Conservation (phyloP, 495 filamentous ascomycete species). For the Penicillium cosmopolitanum region DNA sequence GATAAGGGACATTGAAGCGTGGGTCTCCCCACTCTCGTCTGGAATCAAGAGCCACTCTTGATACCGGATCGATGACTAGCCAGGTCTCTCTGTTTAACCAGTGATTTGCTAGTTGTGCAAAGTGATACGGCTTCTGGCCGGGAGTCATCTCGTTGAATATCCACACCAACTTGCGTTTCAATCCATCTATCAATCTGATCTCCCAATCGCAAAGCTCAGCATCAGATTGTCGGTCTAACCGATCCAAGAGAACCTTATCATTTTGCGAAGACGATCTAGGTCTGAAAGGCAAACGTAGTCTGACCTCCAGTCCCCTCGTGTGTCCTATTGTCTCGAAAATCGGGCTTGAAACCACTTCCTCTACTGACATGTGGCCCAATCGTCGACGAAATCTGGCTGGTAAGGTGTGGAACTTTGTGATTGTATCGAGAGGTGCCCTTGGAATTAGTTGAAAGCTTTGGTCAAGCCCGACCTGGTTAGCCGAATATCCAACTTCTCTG, state of each 20-base stretch:
- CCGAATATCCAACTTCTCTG: background rate
- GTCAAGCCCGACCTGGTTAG: background rate
- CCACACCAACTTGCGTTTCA: slow-evolving; percentile 47
- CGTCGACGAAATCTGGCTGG: background rate
- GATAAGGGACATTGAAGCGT: slow-evolving; percentile 40
- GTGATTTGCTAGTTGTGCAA: slow-evolving; percentile 47
- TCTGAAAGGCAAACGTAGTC: background rate
- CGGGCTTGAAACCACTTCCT: background rate
- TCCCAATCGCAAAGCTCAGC: slow-evolving; percentile 41
- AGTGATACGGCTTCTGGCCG: slow-evolving; percentile 47
- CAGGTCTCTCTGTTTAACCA: slow-evolving; percentile 48
- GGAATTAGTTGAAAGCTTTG: background rate
- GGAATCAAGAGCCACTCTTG: slow-evolving; percentile 37
- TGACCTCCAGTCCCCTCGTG: background rate
- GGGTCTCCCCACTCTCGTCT: slow-evolving; percentile 43
- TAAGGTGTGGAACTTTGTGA: background rate
- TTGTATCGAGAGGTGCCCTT: background rate
- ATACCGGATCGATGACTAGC: slow-evolving; percentile 45
- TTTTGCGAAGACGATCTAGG: background rate
- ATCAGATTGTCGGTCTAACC: background rate
- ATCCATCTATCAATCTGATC: slow-evolving; percentile 35
- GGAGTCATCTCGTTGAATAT: slow-evolving; percentile 42
- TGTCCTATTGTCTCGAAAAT: background rate
- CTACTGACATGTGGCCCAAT: background rate
- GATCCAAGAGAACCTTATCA: background rate